Base-by-base conservation (phyloP, 768 basidiomycete species). In the Leccinum uliginosum region DNA sequence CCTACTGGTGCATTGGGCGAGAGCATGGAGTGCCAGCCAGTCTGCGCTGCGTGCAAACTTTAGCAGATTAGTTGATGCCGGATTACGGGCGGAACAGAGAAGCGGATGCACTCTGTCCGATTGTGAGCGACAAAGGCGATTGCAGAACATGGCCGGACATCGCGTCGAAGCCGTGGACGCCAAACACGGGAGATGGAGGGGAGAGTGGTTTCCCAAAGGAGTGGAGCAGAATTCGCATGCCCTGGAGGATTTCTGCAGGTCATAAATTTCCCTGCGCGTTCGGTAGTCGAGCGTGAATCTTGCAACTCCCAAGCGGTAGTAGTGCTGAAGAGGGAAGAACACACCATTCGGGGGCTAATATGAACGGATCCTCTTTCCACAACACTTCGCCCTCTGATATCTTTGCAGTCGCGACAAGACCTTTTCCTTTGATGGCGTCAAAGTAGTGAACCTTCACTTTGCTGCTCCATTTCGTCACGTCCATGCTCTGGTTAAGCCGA, bases 351-450 rank as follows among this genome's bases (percentile, higher is more conserved):
- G 89, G 84, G n/a, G 88, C 86, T 21, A 91, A 71, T 46, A 87
- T 71, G 65, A 86, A 91, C 1, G 89, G 90, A 64, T 91, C 88
- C 66, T 95, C 92, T 57, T 84, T 86, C 91, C 93, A 94, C 17
- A 96, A 68, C 4, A 83, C 74, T 59, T 94, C 89, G 0, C 87
- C 90, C 63, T 84, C 80, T 24, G 74, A 72, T 53, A 95, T 87
- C 29, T 78, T 75, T 50, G 83, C 80, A 32, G 72, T 81, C 1
- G 91, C 90, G 0, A 94, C 82, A 34, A 96, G 75, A 0, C 93
- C 93, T 64, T 94, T 94, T 3, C 93, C 93, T 65, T 87, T 93
- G 56, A 76, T 75, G 58, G 78, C 77, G 49, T 82, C 77, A 64
- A 92, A 92, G 71, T 83, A 79, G 65, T 76, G 80, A 6, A 91